Evolutionary conservation across 2,329 filamentous ascomycete species (phyloP), one percentile per base, ranked within the genome.

Genomic region (Penicillium decumbens): DNA sequence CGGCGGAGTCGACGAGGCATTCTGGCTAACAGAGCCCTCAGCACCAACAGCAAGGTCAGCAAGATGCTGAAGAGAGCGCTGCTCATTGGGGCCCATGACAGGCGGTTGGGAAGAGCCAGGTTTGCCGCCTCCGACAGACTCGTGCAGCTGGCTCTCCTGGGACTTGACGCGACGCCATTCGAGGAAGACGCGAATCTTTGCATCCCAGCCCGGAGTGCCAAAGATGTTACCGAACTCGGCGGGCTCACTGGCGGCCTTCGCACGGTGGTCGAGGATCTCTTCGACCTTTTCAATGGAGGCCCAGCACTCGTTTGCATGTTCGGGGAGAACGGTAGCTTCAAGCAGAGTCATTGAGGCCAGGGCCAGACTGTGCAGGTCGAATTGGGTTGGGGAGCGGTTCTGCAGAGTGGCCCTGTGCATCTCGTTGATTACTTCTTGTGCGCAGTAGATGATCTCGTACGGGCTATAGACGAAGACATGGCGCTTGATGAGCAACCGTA

Each of bases 251-350:
- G 60, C 49, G 27, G 58, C 57, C 54, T 68, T 69, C 20, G 65
- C 72, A 20, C 78, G 74, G 7, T 71, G 65, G 33, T 75, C 72
- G 39, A 79, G 69, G 3, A 78, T 69, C 9, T 71, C 67, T 45
- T 80, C 76, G 3, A 80, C 77, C 44, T 75, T 76, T 25, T 74
- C 69, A n/a, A 84, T 65, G 0, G 63, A 51, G 5, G 64, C 60
- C 69, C 71, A 73, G 53, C 70, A 72, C 45, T 72, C 65, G 40
- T 58, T 64, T 2, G 66, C 53, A 40, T 68, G 56, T 38, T 71
- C 69, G 4, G 70, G 69, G 29, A 73, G 59, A 25, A 72, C 70
- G 5, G 69, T 71, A 3, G 70, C 64, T 50, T 74, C 72, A 2
- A 74, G 64, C 6, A 74, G 65, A 28, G 71, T 74, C 61, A 74